Evolutionary conservation across 495 filamentous ascomycete genomes (phyloP).

Genomic region (Venustampulla echinocandica): DNA sequence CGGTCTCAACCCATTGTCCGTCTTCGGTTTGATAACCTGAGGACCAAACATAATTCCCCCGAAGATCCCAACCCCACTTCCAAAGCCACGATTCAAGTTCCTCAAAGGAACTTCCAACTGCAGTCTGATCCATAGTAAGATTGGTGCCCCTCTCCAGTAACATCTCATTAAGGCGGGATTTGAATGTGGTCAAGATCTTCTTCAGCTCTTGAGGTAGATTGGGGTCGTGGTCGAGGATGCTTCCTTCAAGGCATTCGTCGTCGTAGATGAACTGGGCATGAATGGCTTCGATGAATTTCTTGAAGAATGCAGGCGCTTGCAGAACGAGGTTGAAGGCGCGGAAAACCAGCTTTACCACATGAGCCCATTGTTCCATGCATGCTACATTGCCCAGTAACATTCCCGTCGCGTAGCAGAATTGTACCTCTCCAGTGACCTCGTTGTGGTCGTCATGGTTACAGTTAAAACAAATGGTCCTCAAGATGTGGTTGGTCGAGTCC

Average conservation of each 20-base stretch:
- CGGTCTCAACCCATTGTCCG: conserved; percentile 54
- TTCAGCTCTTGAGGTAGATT: conserved; percentile 27
- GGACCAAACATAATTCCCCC: conserved; percentile 26
- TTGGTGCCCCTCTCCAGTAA: conserved; percentile 24
- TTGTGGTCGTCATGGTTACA: conserved; percentile 31
- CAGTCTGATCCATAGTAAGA: conserved; percentile 26
- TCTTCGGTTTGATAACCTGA: conserved; percentile 45
- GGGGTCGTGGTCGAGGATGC: conserved; percentile 43
- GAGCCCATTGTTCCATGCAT: conserved; percentile 83
- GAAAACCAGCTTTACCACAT: conserved; percentile 60
- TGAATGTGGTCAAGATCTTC: conserved; percentile 33
- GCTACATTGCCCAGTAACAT: conserved; percentile 76
- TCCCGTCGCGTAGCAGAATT: conserved; percentile 76
- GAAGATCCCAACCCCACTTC: conserved; percentile 38
- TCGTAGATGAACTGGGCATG: conserved; percentile 63
- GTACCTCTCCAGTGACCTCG: conserved; percentile 74
- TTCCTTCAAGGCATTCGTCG: conserved; percentile 51
- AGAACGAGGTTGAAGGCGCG: conserved; percentile 55
- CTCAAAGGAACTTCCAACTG: conserved; percentile 30
- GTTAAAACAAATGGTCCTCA: conserved; percentile 27
- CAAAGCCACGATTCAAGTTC: conserved; percentile 37
- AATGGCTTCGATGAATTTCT: conserved; percentile 51
- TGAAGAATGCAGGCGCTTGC: conserved; percentile 49
- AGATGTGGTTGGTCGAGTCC: conserved; percentile 36
- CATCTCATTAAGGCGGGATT: conserved; percentile 31